A percentile compares a stretch with the other conserved stretches of the same genome.
Evolutionary conservation across 345 rosid genomes (phyloP).

Genomic region (Melastoma malabathricum): DNA sequence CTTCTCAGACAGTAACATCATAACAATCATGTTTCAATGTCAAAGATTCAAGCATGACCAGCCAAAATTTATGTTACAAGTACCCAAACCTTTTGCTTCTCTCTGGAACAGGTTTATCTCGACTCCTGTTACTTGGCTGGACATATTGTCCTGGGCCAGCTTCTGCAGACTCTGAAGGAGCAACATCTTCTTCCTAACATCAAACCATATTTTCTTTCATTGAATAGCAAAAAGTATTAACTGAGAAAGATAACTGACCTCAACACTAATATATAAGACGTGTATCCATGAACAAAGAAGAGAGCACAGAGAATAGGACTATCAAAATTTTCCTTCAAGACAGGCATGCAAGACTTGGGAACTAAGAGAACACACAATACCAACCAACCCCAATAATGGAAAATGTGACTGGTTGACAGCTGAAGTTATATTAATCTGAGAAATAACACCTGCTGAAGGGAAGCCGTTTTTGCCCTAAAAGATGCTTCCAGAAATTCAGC

Average conservation of each 20-base stretch:
- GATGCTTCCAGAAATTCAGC: constrained; percentile 97
- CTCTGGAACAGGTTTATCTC: constrained; percentile 16
- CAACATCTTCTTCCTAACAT: constrained; percentile 47
- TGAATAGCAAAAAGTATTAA: too few species aligned
- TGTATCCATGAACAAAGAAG: too few species aligned
- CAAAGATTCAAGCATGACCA: too few species aligned
- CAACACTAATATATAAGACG: too few species aligned
- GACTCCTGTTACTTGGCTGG: constrained; percentile 29
- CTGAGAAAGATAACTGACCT: too few species aligned
- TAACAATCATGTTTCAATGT: too few species aligned
- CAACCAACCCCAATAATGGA: background rate
- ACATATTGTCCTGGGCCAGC: constrained; percentile 28
- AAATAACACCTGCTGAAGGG: constrained; percentile 51
- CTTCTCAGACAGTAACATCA: too few species aligned
- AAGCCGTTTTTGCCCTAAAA: constrained; percentile 89
- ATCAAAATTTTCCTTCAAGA: too few species aligned
- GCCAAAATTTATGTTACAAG: background rate
- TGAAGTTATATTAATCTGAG: background rate
- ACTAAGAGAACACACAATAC: background rate
- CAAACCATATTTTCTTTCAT: constrained; percentile 7
- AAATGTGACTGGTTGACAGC: too few species aligned
- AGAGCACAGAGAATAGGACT: too few species aligned
- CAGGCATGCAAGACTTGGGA: too few species aligned
- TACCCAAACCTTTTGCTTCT: constrained; percentile 37
- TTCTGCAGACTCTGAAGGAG: constrained; percentile 25